Evolutionary conservation across 129 eudicot species (phyloP).

Genomic region (Pseudognaphalium luteoalbum): DNA sequence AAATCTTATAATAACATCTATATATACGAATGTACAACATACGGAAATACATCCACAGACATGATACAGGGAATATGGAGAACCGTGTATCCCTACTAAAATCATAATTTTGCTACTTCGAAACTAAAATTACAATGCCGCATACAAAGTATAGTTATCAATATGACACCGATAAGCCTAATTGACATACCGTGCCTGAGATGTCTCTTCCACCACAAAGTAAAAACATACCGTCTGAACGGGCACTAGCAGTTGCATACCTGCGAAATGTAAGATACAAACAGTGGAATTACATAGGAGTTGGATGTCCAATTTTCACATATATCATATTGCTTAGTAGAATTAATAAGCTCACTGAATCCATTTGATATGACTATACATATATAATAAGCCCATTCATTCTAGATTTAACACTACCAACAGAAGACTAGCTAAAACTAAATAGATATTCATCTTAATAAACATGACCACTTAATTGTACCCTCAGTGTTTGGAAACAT

Average conservation of each 20-base stretch:
- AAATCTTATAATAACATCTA: neutral
- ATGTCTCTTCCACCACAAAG: constrained; percentile 97
- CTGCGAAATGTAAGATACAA: constrained; percentile 42
- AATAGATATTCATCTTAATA: too few relatives aligned
- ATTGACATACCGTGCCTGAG: constrained; percentile 71
- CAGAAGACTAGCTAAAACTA: too few relatives aligned
- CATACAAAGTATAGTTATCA: neutral
- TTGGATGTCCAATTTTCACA: neutral
- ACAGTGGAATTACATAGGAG: neutral
- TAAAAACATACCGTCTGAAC: constrained; percentile 96
- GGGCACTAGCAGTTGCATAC: constrained; percentile 98
- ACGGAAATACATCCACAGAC: too few relatives aligned
- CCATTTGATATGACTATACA: neutral
- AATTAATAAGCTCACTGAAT: constrained; percentile 1
- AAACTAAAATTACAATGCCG: neutral
- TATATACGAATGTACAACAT: neutral
- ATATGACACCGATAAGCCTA: constrained; percentile 8
- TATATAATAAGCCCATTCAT: neutral
- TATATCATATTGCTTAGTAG: neutral
- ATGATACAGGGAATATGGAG: neutral
- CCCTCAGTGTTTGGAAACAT: too few relatives aligned
- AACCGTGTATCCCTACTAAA: neutral
- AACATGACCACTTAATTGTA: too few relatives aligned
- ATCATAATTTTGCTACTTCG: neutral
- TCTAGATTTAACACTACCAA: too few relatives aligned